These are phyloP conservation scores for Hymenoscyphus salicellus DNA, from an alignment of 2,329 filamentous ascomycete species.

Conservation along the genomic window DNA sequence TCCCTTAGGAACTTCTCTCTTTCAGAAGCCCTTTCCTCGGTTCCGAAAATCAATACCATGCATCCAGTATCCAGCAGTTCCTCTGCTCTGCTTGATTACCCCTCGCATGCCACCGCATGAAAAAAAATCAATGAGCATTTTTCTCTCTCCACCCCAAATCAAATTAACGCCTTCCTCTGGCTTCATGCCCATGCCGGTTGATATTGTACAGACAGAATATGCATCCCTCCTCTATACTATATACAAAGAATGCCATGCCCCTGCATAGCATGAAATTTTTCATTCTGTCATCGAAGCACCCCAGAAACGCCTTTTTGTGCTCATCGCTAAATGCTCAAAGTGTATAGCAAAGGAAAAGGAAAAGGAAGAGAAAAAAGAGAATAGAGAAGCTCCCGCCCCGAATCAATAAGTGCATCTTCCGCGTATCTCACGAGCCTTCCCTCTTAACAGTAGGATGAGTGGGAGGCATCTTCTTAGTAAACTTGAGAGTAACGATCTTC, in stretches of 20 bases:
- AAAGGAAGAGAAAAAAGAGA: neutral
- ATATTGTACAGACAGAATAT: neutral
- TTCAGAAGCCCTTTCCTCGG: no score
- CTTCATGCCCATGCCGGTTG: neutral
- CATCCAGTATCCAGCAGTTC: neutral
- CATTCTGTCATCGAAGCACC: neutral
- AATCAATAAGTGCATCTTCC: neutral
- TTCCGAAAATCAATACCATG: neutral
- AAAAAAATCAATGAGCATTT: neutral
- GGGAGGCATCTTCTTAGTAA: neutral
- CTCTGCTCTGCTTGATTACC: neutral
- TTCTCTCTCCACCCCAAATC: neutral
- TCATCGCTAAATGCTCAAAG: slow-evolving; percentile 2
- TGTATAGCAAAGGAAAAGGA: neutral
- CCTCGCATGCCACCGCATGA: no score
- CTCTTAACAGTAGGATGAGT: neutral
- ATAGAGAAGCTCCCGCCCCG: neutral
- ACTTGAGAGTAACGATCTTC: slow-evolving; percentile 1
- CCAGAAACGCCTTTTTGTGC: neutral
- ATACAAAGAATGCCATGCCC: slow-evolving; percentile 3
- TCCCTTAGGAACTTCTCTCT: no score
- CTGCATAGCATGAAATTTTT: neutral
- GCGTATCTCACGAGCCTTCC: neutral
- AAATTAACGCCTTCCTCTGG: neutral
- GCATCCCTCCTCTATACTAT: neutral